Evolutionary conservation across 73 alveolate species (phyloP).

Genomic region (Paramecium caudatum): DNA sequence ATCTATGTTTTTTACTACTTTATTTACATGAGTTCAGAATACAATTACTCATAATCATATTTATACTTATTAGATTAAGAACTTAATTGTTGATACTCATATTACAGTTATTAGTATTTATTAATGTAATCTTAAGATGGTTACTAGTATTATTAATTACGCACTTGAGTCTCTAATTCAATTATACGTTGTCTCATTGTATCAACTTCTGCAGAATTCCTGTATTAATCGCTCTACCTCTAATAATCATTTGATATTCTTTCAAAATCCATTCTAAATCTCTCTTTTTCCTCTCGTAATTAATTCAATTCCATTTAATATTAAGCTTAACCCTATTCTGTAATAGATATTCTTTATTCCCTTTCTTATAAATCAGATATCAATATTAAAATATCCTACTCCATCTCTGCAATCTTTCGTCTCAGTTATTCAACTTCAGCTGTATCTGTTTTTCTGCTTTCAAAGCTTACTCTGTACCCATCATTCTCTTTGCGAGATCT

Average conservation of each 20-base stretch:
- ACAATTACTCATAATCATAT: not conserved
- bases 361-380: slow-evolving; percentile 27
- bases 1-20: not conserved
- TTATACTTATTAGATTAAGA: not conserved
- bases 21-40: not conserved
- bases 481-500: not conserved
- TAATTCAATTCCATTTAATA: slow-evolving; percentile 1
- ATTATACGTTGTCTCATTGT: not conserved
- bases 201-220: not conserved
- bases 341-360: slow-evolving; percentile 7
- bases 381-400: slow-evolving; percentile 30
- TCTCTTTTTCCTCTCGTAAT: slow-evolving; percentile 39
- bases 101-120: not conserved
- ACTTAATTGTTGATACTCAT: not conserved
- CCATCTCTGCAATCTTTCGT: slow-evolving; percentile 31
- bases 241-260: slow-evolving; percentile 56
- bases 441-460: not conserved
- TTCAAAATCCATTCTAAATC: not conserved
- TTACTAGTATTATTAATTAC: not conserved
- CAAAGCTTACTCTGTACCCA: slow-evolving; percentile 59
- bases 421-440: not conserved
- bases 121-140: not conserved
- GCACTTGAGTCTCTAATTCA: not conserved
- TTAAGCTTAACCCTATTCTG: not conserved
- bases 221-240: not conserved